Conservation (phyloP, 2,329 filamentous ascomycete genomes). For the Reticulascus tulasneorum region DNA sequence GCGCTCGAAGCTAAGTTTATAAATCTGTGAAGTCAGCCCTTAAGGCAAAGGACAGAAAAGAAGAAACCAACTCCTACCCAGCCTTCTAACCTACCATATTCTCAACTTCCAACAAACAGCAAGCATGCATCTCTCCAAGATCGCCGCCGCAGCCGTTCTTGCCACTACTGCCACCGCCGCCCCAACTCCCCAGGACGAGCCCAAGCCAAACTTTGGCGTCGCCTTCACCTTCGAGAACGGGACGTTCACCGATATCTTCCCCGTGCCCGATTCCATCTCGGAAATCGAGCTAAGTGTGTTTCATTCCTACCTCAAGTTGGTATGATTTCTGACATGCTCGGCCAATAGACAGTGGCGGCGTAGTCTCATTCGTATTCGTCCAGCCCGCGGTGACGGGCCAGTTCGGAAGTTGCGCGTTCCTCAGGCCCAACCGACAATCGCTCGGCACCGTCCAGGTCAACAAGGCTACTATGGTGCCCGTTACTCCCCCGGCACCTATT, state of each 20-base stretch:
- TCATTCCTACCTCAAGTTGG: slow-evolving; percentile 5
- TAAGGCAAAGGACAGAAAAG: too few relatives aligned
- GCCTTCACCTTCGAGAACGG: slow-evolving; percentile 2
- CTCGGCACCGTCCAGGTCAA: slow-evolving; percentile 1
- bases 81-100: too few relatives aligned
- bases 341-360: slow-evolving; percentile 6
- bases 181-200: neutral
- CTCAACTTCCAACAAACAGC: accelerated
- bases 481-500: slow-evolving; percentile 3
- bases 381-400: neutral
- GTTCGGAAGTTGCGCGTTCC: slow-evolving; percentile 4
- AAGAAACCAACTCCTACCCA: too few relatives aligned
- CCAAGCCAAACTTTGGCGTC: slow-evolving; percentile 1
- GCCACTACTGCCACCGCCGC: neutral
- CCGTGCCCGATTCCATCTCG: slow-evolving; percentile 9
- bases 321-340: slow-evolving; percentile 1
- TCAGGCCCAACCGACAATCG: slow-evolving; percentile 5
- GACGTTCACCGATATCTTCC: slow-evolving; percentile 1
- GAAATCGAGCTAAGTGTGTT: too few relatives aligned
- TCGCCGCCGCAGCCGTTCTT: neutral
- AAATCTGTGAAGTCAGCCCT: too few relatives aligned
- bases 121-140: neutral
- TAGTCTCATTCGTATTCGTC: slow-evolving; percentile 8
- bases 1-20: too few relatives aligned
- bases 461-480: neutral